A percentile compares a stretch with the other conserved stretches of the same genome.
phyloP scores from a whole-genome alignment of 148 eudicot species.

The Vaccinium vitisidaea region DNA sequence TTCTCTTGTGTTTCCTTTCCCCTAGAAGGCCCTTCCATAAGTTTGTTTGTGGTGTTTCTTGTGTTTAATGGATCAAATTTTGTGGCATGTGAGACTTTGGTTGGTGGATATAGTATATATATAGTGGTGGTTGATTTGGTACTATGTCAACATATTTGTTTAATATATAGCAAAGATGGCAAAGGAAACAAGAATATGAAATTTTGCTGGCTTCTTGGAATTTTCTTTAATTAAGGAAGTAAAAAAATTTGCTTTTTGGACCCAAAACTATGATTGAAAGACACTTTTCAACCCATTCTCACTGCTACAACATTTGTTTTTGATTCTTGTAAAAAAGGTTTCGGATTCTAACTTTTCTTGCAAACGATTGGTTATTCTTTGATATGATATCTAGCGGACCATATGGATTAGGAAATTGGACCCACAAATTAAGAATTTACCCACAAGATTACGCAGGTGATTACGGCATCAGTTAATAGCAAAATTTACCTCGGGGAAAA shows the following conservation, averaged over 20 bases:
- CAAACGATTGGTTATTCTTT: background rate
- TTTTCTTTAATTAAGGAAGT: background rate
- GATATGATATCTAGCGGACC: background rate
- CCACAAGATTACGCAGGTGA: background rate
- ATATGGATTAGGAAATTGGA: background rate
- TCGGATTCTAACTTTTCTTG: background rate
- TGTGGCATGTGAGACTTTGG: background rate
- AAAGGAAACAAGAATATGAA: background rate
- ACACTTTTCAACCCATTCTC: background rate
- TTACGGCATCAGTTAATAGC: background rate
- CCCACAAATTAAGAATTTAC: background rate
- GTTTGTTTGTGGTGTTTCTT: background rate
- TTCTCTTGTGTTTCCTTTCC: background rate
- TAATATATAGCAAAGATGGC: background rate
- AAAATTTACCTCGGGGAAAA: background rate
- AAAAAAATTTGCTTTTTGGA: background rate
- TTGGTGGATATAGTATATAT: background rate
- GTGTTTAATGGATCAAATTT: background rate
- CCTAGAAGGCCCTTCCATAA: constrained; percentile 35
- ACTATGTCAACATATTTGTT: background rate
- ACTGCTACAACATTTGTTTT: background rate
- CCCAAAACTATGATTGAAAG: background rate
- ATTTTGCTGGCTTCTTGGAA: background rate
- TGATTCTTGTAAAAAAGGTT: background rate
- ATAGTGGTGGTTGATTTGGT: background rate